These are phyloP conservation scores for Epichloe scottii DNA, from an alignment of 2,329 filamentous ascomycete genomes.

Conservation along the genomic window DNA sequence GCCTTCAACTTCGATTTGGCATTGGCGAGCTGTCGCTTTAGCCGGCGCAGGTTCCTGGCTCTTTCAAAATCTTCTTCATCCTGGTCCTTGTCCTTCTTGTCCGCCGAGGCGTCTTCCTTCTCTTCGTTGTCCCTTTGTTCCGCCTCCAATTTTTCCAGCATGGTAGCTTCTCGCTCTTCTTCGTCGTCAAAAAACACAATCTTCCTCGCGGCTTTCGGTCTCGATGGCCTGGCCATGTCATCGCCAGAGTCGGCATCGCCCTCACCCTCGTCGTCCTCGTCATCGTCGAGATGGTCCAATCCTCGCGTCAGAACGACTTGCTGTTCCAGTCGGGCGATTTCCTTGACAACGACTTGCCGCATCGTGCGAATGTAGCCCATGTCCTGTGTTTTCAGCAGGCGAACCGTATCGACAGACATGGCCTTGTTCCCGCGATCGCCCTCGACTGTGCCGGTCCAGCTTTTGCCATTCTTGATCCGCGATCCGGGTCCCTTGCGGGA, in stretches of 20 bases:
- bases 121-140: conserved; percentile 18
- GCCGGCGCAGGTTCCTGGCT: conserved; percentile 29
- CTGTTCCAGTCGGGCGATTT: conserved; percentile 43
- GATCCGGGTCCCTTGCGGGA: conserved; percentile 44
- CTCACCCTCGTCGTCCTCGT: conserved; percentile 19
- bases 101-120: conserved; percentile 3
- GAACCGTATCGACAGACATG: conserved; percentile 43
- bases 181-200: conserved; percentile 38
- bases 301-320: conserved; percentile 33
- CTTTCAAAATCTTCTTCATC: conserved; percentile 26
- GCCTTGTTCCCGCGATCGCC: conserved; percentile 45
- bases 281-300: conserved; percentile 24
- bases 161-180: conserved; percentile 20
- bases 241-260: conserved; percentile 19
- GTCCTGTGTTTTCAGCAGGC: conserved; percentile 58
- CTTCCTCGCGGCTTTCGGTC: conserved; percentile 28
- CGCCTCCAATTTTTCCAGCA: conserved; percentile 17
- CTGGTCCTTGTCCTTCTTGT: conserved; percentile 11
- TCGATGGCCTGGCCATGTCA: conserved; percentile 16
- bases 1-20: conserved; percentile 42
- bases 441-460: conserved; percentile 41
- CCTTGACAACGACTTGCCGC: conserved; percentile 45
- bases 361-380: conserved; percentile 51
- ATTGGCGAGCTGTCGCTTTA: conserved; percentile 35
- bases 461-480: conserved; percentile 34